Base-by-base conservation (phyloP, 805 yeast genomes). In the Zygoascus bituminiphila region DNA sequence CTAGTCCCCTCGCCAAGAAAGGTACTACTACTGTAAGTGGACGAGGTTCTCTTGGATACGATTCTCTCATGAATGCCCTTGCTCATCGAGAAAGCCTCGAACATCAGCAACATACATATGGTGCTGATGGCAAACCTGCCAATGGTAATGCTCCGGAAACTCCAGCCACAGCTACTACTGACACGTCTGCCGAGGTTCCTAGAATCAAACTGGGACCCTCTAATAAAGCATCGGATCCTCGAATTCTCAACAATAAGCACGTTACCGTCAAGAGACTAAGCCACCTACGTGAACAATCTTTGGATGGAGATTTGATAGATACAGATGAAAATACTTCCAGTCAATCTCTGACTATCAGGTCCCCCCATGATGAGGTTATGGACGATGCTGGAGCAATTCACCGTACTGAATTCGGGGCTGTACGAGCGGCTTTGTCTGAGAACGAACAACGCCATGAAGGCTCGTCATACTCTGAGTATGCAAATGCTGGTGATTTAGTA, bases 221-320 rank as follows among this genome's bases (percentile, higher is more conserved):
- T 42, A 84, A 84, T 61, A 77, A 77, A 17, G 91, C 91, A 1
- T 66, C 77, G 19, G 81, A 83, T 57, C 91, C 91, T 4, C 66
- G 76, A 46, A 75, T 72, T 46, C 81, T 87, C 1, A 71, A 70
- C 40, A 82, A 79, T 57, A 53, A 79, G 22, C 81, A 79, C 60
- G 84, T 84, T 36, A 81, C 79, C 21, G 83, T 84, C 59, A 83
- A 84, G 64, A 55, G 44, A 8, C 33, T 29, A 15, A 29, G 33
- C n/a, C 12, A 19, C 24, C 10, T 25, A 6, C 24, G 35, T 10
- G 9, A n/a, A 17, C 17, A 26, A 12, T 14, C 35, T 9, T 33
- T 21, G 15, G 31, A 24, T 21, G 25, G 12, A n/a, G 40, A 40
- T 21, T 14, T 39, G 33, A 20, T 44, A 5, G 35, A 36, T 17